Base-by-base conservation (phyloP, 441 rosid genomes). In the Gossypium aridum region DNA sequence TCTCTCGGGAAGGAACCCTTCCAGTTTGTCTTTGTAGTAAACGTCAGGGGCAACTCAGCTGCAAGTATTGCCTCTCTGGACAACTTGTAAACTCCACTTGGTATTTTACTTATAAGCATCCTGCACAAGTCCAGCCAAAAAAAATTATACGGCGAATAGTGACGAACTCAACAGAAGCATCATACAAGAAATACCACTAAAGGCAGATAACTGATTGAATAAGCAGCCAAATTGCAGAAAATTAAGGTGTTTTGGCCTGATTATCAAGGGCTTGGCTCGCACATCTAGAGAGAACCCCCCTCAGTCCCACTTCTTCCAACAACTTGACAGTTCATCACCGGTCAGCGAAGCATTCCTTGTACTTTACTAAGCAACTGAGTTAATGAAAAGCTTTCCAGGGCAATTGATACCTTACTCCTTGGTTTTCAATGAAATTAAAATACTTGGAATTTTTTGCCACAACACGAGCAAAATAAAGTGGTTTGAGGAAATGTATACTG, bases 1-100 rank as follows among this genome's bases (percentile, higher is more conserved):
- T 96, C 99, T 85, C 86, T 89, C 4, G 99, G 98, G 67, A 81
- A 83, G 76, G 88, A 83, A 73, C 97, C 97, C 77, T 90, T 90
- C 99, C 99, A 96, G 71, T 90, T 90, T 75, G 92, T 75, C 81
- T 83, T 93, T 62, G 93, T 84, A 12, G 97, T 92, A 78, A 82
- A 92, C 39, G 82, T 75, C 31, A 61, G 25, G 59, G 99, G 98
- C 83, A 93, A 80, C 79, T 91, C 91, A 19, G 97, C 88, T 5
- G 86, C 82, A 73, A 93, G 82, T 56, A 92, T 65, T 72, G 97
- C 94, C 69, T 87, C 88, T 82, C 97, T 83, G 12, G 93, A 87
- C 82, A 96, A 72, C 86, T 92, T 96, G 80, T 96, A 96, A 77
- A 81, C 76, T 73, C 98, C 99, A 80, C 83, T 84, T 2, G 99